phyloP scores from a whole-genome alignment of 768 basidiomycete genomes.

The Daedaleopsis nitida region DNA sequence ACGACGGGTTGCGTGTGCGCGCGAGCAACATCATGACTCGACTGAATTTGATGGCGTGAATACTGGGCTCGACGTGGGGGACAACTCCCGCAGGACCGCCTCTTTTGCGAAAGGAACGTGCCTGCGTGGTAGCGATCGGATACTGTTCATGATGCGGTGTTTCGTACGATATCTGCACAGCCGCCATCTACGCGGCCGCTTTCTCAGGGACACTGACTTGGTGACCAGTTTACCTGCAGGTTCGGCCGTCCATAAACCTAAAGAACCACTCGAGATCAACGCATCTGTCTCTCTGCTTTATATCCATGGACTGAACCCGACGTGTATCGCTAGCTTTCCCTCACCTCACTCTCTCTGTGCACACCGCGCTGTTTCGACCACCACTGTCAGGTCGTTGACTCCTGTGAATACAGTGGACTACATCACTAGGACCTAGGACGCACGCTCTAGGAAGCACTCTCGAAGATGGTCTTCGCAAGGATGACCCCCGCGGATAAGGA shows the following conservation, averaged over 20 bases:
- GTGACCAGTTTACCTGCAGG: too few species aligned
- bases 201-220: too few species aligned
- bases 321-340: background rate
- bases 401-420: too few species aligned
- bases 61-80: background rate
- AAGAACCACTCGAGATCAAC: background rate
- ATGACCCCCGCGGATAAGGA: conserved; percentile 70
- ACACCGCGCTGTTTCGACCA: background rate
- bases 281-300: background rate
- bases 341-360: background rate
- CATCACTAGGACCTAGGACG: too few species aligned
- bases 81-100: too few species aligned
- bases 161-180: too few species aligned
- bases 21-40: background rate
- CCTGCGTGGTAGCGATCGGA: too few species aligned
- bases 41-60: background rate
- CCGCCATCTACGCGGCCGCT: too few species aligned
- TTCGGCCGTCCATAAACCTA: too few species aligned
- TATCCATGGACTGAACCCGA: background rate
- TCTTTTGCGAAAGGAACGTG: too few species aligned
- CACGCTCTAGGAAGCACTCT: background rate
- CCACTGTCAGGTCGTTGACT: background rate
- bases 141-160: too few species aligned
- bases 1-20: background rate
- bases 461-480: conserved; percentile 71